Evolutionary conservation across 2,329 filamentous ascomycete species (phyloP).

Genomic region (Zalaria obscura): DNA sequence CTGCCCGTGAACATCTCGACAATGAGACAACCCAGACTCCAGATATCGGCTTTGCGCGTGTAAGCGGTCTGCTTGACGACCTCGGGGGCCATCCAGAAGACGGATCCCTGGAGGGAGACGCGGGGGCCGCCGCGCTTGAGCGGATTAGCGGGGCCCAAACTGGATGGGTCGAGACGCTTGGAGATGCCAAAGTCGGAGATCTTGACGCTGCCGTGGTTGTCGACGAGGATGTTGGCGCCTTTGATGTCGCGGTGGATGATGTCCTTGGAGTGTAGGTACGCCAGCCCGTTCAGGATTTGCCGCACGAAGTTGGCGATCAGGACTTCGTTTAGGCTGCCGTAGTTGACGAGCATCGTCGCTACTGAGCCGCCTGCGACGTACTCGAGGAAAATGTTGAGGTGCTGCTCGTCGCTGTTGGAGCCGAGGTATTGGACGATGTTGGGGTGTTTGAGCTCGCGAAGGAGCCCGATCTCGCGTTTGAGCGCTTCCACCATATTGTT

Average conservation of each 20-base stretch:
- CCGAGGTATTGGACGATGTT: slow-evolving; percentile 98
- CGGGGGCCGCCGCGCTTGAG: slow-evolving; percentile 42
- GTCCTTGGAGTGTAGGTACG: slow-evolving; percentile 83
- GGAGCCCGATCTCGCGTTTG: slow-evolving; percentile 87
- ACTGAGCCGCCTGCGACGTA: slow-evolving; percentile 97
- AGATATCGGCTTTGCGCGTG: slow-evolving; percentile 96
- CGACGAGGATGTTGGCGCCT: slow-evolving; percentile 94
- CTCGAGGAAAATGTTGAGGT: slow-evolving; percentile 98
- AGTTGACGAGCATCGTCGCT: slow-evolving; percentile 96
- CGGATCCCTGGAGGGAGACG: slow-evolving; percentile 81
- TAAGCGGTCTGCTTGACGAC: slow-evolving; percentile 97
- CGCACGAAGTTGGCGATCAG: slow-evolving; percentile 92
- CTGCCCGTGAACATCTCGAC: slow-evolving; percentile 99
- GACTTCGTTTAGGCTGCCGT: slow-evolving; percentile 85
- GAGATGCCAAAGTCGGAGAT: slow-evolving; percentile 98
- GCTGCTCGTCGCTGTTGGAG: slow-evolving; percentile 77
- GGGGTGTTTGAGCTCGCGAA: slow-evolving; percentile 85
- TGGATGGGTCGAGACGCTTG: slow-evolving; percentile 85
- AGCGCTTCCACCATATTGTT: slow-evolving; percentile 96
- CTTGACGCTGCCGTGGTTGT: slow-evolving; percentile 98
- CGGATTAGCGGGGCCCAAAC: slow-evolving; percentile 1
- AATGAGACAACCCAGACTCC: slow-evolving; percentile 90
- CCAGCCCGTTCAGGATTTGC: slow-evolving; percentile 84
- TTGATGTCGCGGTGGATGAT: slow-evolving; percentile 99
- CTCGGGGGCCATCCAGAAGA: slow-evolving; percentile 99